Conservation (phyloP, 2,329 filamentous ascomycete species). For the Elsinoe australis region DNA sequence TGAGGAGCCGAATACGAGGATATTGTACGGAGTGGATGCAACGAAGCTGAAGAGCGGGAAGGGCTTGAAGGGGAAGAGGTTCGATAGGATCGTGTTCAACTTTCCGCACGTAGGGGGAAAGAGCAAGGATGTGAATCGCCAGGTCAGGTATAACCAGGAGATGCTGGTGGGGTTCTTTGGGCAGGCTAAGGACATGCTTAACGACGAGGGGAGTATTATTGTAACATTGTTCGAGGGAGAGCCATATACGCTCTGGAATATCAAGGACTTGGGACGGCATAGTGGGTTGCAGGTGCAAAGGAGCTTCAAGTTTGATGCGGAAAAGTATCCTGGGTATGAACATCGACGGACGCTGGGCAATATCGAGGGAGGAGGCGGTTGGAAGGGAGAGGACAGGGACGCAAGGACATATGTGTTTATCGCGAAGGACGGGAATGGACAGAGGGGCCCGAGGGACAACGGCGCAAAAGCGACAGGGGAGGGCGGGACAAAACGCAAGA, state of each 20-base stretch:
- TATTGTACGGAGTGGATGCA: slow-evolving; percentile 61
- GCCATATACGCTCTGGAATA: slow-evolving; percentile 93
- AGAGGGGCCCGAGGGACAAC: slow-evolving; percentile 13
- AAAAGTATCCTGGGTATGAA: slow-evolving; percentile 63
- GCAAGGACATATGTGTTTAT: slow-evolving; percentile 43
- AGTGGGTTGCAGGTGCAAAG: slow-evolving; percentile 60
- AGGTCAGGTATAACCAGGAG: slow-evolving; percentile 86
- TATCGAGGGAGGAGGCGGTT: slow-evolving; percentile 38
- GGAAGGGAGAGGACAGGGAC: slow-evolving; percentile 43
- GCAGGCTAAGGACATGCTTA: slow-evolving; percentile 46
- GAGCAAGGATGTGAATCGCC: slow-evolving; percentile 85
- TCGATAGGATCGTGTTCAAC: slow-evolving; percentile 84
- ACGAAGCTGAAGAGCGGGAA: slow-evolving; percentile 48
- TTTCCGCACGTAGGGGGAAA: slow-evolving; percentile 94
- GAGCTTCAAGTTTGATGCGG: slow-evolving; percentile 62
- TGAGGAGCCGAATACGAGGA: slow-evolving; percentile 33
- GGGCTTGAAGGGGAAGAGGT: slow-evolving; percentile 42
- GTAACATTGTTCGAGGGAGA: slow-evolving; percentile 89
- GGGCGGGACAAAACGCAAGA: slow-evolving; percentile 17
- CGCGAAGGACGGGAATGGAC: slow-evolving; percentile 27
- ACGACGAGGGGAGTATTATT: slow-evolving; percentile 55
- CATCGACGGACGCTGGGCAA: slow-evolving; percentile 66
- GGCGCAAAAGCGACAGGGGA: background rate
- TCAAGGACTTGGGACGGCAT: slow-evolving; percentile 77
- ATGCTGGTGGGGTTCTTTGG: slow-evolving; percentile 63